Evolutionary conservation across 768 basidiomycete species (phyloP), one percentile per base, ranked within the genome.

Genomic region (Russula abietina): DNA sequence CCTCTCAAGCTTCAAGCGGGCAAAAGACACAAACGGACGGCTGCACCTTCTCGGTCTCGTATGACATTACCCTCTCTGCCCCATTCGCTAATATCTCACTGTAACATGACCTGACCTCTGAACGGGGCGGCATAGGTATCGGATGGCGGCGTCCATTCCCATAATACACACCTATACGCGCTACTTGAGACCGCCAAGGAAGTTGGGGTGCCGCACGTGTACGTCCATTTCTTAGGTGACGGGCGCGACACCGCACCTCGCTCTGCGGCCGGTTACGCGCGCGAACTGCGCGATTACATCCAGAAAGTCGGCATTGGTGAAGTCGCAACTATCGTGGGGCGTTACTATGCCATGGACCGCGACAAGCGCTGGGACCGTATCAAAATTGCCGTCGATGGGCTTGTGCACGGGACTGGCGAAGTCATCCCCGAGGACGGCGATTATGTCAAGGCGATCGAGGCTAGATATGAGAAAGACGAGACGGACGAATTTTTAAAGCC

Each of bases 401-500:
- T 98, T 49, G 82, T 93, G 7, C 79, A 82, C 45, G 63, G 63
- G n/a, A 52, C 55, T 16, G 93, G 93, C 8, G 77, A 75, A 62
- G 83, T 84, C 6, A 11, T 46, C 3, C 86, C 84, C 54, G 83
- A 83, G 11, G 74, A 74, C 32, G 79, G 82, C 8, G 84, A 83
- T 26, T 73, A 83, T 22, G 79, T 96, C 65, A 80, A 83, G 71
- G 83, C 80, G 1, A 84, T 87, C 68, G 82, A 88, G 71, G 80
- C 80, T 73, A 85, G 85, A 67, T 97, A 98, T 72, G 80, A 83
- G 69, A 87, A 89, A 68, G 88, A 93, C 67, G 80, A 92, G 45
- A 98, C 93, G 16, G 94, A 97, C 69, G 95, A 98, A 76, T 98
- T 98, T 76, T 76, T 98, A 73, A 94, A 96, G 76, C 94, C 94